Conservation (phyloP, 805 yeast genomes). For the Zygosaccharomyces lentus region DNA sequence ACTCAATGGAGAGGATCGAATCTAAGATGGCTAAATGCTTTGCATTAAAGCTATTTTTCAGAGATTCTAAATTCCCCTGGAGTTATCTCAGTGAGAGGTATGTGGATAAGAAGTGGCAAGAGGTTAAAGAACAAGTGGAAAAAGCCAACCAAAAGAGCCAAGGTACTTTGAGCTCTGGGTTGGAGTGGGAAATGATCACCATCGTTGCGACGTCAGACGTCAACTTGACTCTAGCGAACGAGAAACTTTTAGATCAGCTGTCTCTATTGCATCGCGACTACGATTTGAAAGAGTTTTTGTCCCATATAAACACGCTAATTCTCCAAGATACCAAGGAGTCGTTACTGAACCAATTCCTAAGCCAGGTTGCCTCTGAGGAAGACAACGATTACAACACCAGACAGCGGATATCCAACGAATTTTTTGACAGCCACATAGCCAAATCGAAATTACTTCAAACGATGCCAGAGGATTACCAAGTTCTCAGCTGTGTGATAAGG, state of each 20-base stretch:
- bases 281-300: conserved; percentile 18
- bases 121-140: conserved; percentile 17
- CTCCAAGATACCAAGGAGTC: conserved; percentile 11
- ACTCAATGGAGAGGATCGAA: conserved; percentile 21
- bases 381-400: conserved; percentile 23
- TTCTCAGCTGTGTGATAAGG: conserved; percentile 28
- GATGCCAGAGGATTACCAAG: conserved; percentile 14
- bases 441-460: conserved; percentile 17
- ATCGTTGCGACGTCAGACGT: conserved; percentile 25
- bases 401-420: conserved; percentile 20
- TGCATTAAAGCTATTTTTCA: conserved; percentile 24
- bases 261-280: conserved; percentile 14
- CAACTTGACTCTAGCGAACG: conserved; percentile 28
- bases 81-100: conserved; percentile 14
- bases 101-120: conserved; percentile 18
- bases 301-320: conserved; percentile 12
- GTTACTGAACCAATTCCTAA: conserved; percentile 6
- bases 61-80: conserved; percentile 13
- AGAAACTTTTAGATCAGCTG: conserved; percentile 21
- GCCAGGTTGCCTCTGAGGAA: conserved; percentile 17
- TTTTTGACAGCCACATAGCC: conserved; percentile 23
- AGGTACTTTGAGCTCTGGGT: conserved; percentile 27
- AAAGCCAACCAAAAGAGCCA: conserved; percentile 24
- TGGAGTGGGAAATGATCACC: conserved; percentile 26
- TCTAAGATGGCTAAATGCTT: conserved; percentile 23